Evolutionary conservation across 2,329 filamentous ascomycete species (phyloP), one percentile per base, ranked within the genome.

Genomic region (Mollisiaceae sp.): DNA sequence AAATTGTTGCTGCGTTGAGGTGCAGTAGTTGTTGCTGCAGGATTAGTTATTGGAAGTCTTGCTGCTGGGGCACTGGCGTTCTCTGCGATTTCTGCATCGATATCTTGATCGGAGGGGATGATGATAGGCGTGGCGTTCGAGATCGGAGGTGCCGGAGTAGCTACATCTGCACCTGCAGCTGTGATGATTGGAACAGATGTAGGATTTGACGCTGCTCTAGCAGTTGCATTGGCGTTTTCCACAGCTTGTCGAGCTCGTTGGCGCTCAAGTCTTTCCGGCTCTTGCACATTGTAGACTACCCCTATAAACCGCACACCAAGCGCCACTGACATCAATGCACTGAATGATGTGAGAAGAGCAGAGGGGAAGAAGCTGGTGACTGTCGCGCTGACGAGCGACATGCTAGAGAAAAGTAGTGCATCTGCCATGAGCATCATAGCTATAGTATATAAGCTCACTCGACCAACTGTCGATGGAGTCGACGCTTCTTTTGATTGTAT

Each of bases 391-490:
- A 87, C 3, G 80, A 84, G 12, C 80, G 81, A n/a, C 83, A 82
- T 67, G n/a, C 81, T 81, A 2, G 80, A 80, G 68, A 89, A 88
- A 3, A 85, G 79, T 68, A 89, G 79, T 12, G 85, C 86, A 70
- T 91, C 88, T 18, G 85, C 85, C 64, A 90, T 79, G 38, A 89
- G 79, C 85, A 90, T 89, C 68, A 85, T 82, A 59, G 82, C 82
- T 27, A 85, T 81, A 0, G 87, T 89, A 74, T 83, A 84, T 74
- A 90, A 88, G 76, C 88, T 90, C 71, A 90, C 83, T 20, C 89
- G 82, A 3, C 86, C 87, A 70, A 90, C 81, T 1, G 88, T 91
- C 0, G 88, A 91, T 2, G 89, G 89, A 8, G 89, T 91, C 56
- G 82, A 88, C 0, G 87, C 85, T 72, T 90, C 87, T 69, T 84